These are phyloP conservation scores for Cercophora scortea DNA, from an alignment of 495 filamentous ascomycete genomes.

Conservation along the genomic window DNA sequence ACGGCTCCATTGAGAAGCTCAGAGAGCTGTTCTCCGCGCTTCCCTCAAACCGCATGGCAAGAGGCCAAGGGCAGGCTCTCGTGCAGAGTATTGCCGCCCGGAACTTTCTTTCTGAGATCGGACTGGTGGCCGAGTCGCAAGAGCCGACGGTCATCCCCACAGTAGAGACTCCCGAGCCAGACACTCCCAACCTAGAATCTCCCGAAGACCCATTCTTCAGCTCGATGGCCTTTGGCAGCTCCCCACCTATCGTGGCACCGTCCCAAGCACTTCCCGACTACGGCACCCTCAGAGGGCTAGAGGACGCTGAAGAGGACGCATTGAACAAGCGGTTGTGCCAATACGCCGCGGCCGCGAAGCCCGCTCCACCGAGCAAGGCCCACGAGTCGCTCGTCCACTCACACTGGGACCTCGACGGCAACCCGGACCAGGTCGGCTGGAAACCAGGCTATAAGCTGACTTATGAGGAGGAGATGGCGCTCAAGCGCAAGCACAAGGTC, in stretches of 20 bases:
- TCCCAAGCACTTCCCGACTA: too few species aligned
- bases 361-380: too few species aligned
- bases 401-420: slow-evolving; percentile 11
- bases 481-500: slow-evolving; percentile 3
- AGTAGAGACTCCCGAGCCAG: not conserved
- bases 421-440: slow-evolving; percentile 13
- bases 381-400: not conserved
- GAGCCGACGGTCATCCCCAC: not conserved
- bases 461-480: slow-evolving; percentile 9
- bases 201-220: not conserved
- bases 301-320: too few species aligned
- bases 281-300: too few species aligned
- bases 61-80: not conserved
- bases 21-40: too few species aligned
- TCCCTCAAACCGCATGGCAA: too few species aligned
- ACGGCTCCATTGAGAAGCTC: too few species aligned
- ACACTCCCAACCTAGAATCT: too few species aligned
- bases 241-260: slow-evolving; percentile 4
- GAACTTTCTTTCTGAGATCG: slow-evolving; percentile 15
- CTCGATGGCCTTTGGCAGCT: slow-evolving; percentile 12
- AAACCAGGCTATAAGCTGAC: slow-evolving; percentile 4
- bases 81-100: slow-evolving; percentile 15
- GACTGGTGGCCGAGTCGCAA: slow-evolving; percentile 7
- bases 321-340: too few species aligned
- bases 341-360: too few species aligned